These are phyloP conservation scores for Eucalyptus erythrocorys DNA, from an alignment of 345 rosid species.

Conservation along the genomic window DNA sequence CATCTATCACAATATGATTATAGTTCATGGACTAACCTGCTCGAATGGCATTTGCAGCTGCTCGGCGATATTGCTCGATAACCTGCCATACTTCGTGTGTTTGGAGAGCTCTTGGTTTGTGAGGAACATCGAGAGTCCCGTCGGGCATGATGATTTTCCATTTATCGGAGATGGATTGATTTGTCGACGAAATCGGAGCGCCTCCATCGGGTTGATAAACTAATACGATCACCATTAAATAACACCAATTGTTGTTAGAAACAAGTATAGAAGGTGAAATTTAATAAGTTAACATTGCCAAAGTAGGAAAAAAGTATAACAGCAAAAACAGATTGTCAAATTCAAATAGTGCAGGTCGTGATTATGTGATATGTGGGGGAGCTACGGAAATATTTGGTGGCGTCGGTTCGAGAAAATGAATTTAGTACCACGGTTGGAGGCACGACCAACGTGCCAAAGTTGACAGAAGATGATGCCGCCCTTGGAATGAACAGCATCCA, in stretches of 20 bases:
- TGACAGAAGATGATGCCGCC: conserved; percentile 24
- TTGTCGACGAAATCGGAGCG: conserved; percentile 22
- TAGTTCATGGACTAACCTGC: conserved; percentile 2
- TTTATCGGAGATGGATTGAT: conserved; percentile 15
- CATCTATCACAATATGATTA: not conserved
- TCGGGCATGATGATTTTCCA: conserved; percentile 19
- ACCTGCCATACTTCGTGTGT: not conserved
- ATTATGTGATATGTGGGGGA: not conserved
- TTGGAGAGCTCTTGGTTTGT: not conserved
- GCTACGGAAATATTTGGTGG: not conserved
- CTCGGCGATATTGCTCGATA: not conserved
- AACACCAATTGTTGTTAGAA: not conserved
- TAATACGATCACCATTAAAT: not conserved
- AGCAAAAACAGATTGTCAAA: not conserved
- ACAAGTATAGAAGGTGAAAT: not conserved
- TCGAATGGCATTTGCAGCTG: conserved; percentile 13
- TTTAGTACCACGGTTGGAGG: conserved; percentile 54
- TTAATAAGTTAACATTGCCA: not conserved
- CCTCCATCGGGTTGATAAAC: conserved; percentile 12
- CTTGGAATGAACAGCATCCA: conserved; percentile 66
- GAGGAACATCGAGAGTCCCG: not conserved
- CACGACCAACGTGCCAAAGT: conserved; percentile 92
- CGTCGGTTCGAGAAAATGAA: not conserved
- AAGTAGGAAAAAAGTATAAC: not conserved
- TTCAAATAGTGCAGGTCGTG: not conserved